Conservation (phyloP, 441 rosid species). For the Bruguiera hainesii region DNA sequence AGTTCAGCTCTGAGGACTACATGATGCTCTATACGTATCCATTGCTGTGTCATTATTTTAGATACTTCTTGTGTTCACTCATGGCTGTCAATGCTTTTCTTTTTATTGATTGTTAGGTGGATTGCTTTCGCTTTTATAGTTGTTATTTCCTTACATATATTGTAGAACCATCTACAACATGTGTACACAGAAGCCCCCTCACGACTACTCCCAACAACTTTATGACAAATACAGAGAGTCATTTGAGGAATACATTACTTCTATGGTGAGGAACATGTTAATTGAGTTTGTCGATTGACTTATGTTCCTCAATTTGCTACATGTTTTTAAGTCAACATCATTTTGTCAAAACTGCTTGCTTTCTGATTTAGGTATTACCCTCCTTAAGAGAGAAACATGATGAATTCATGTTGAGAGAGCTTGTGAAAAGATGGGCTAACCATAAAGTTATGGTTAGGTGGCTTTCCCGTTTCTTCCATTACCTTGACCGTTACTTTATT, state of each 20-base stretch:
- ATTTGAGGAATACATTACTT: constrained; percentile 55
- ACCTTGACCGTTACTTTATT: constrained; percentile 90
- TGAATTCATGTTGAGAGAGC: constrained; percentile 88
- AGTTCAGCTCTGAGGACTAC: constrained; percentile 69
- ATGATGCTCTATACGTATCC: constrained; percentile 92
- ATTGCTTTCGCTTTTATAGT: not conserved
- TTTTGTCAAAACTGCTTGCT: not conserved
- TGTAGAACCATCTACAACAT: constrained; percentile 83
- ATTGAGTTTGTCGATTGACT: not conserved
- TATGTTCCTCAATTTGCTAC: not conserved
- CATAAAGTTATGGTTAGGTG: constrained; percentile 94
- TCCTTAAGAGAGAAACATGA: constrained; percentile 90
- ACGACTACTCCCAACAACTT: constrained; percentile 72
- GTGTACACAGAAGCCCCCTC: constrained; percentile 91
- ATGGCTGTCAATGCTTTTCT: not conserved
- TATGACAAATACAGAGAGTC: constrained; percentile 68
- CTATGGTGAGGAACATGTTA: constrained; percentile 39
- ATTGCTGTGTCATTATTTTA: constrained; percentile 13
- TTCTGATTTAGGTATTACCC: constrained; percentile 59
- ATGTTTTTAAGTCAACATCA: not conserved
- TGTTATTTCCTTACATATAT: constrained; percentile 11
- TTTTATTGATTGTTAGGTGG: not conserved
- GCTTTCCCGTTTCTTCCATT: constrained; percentile 88
- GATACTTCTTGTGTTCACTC: not conserved
- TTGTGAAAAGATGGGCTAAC: constrained; percentile 88